These are phyloP conservation scores for Penicillium brevicompactum DNA, from an alignment of 2,329 filamentous ascomycete species.

Conservation along the genomic window DNA sequence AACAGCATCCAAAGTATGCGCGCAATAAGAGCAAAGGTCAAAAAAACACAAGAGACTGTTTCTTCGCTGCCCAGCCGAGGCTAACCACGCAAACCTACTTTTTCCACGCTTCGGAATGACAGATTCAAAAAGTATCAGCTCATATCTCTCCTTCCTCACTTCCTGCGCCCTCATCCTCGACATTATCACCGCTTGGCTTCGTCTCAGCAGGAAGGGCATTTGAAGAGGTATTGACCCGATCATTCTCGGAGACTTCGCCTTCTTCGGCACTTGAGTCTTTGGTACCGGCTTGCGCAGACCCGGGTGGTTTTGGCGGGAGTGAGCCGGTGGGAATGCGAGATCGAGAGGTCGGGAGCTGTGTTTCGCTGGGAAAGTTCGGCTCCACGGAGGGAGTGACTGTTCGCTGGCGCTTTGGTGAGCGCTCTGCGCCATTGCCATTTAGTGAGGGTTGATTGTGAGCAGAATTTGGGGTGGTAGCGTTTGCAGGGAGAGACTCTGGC, in stretches of 20 bases:
- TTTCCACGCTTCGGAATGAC: not conserved
- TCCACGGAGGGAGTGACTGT: slow-evolving; percentile 23
- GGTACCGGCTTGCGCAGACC: not conserved
- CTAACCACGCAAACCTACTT: not conserved
- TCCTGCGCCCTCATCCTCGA: slow-evolving; percentile 37
- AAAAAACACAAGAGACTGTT: not conserved
- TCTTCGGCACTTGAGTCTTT: slow-evolving; percentile 22
- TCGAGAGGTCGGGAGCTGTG: slow-evolving; percentile 12
- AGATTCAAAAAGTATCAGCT: not conserved
- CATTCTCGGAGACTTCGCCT: slow-evolving; percentile 18
- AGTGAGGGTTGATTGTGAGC: slow-evolving; percentile 10
- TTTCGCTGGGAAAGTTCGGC: slow-evolving; percentile 2
- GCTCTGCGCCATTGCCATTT: slow-evolving; percentile 32
- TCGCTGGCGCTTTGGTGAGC: slow-evolving; percentile 43
- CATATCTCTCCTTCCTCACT: slow-evolving; percentile 49
- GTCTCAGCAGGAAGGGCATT: not conserved
- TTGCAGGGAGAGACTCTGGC: slow-evolving; percentile 25
- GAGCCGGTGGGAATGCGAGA: slow-evolving; percentile 24
- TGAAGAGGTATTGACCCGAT: slow-evolving; percentile 5
- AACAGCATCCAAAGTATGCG: not conserved
- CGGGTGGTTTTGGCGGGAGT: not conserved
- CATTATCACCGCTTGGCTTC: slow-evolving; percentile 12
- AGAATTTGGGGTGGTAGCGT: slow-evolving; percentile 2
- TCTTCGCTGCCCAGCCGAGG: not conserved
- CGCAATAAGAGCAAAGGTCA: not conserved